Evolutionary conservation across 2,329 filamentous ascomycete species (phyloP).

Genomic region (Cyclaneusma minus): DNA sequence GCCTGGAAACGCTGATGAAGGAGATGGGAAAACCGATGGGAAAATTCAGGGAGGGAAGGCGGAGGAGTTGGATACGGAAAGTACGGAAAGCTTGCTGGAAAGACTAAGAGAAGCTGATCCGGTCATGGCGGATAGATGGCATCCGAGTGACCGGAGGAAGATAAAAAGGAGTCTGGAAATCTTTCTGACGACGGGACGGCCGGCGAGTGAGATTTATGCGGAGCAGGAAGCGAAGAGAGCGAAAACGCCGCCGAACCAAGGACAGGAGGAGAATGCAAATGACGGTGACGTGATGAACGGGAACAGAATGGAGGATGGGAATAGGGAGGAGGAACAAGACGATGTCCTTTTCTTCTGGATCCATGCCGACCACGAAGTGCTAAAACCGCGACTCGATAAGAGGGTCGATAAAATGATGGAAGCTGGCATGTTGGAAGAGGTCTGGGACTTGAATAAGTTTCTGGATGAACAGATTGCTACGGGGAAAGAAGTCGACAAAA

Average conservation of each 20-base stretch:
- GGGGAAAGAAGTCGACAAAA: slow-evolving; percentile 49
- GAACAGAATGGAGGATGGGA: slow-evolving; percentile 16
- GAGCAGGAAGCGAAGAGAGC: slow-evolving; percentile 41
- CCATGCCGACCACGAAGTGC: slow-evolving; percentile 51
- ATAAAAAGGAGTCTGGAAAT: slow-evolving; percentile 85
- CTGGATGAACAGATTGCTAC: slow-evolving; percentile 25
- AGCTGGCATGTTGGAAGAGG: slow-evolving; percentile 47
- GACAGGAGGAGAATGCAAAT: slow-evolving; percentile 19
- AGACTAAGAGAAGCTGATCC: slow-evolving; percentile 73
- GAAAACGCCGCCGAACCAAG: slow-evolving; percentile 4
- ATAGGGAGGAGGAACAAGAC: slow-evolving; percentile 11
- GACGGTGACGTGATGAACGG: slow-evolving; percentile 11
- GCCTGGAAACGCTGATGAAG: slow-evolving; percentile 13
- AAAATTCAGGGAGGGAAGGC: slow-evolving; percentile 20
- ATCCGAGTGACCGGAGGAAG: slow-evolving; percentile 82
- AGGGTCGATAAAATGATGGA: slow-evolving; percentile 77
- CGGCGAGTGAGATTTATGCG: slow-evolving; percentile 73
- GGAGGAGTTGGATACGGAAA: slow-evolving; percentile 49
- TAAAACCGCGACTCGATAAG: slow-evolving; percentile 56
- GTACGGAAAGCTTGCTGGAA: slow-evolving; percentile 55
- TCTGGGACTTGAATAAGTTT: slow-evolving; percentile 33
- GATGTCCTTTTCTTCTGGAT: slow-evolving; percentile 63
- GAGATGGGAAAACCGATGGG: slow-evolving; percentile 11
- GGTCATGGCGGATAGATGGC: slow-evolving; percentile 79
- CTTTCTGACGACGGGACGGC: slow-evolving; percentile 65